A percentile compares a stretch with the other conserved stretches of the same genome.
Evolutionary conservation across 2,329 filamentous ascomycete species (phyloP).

Genomic region (Botrytis galanthina): DNA sequence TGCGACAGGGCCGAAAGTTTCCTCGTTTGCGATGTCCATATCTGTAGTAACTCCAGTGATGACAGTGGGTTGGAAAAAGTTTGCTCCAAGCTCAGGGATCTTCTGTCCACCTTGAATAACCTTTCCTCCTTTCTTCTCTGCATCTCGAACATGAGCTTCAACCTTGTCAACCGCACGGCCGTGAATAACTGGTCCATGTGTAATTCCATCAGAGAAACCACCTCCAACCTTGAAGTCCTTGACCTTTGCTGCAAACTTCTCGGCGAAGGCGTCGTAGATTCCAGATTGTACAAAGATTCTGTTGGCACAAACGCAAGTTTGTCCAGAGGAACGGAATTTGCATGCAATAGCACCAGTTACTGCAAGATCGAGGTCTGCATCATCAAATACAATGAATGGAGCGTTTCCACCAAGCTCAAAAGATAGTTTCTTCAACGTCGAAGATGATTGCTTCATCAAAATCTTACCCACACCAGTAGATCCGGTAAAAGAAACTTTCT

Average conservation of each 20-base stretch:
- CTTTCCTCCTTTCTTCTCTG: conserved; percentile 71
- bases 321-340: conserved; percentile 92
- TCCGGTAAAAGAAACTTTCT: conserved; percentile 93
- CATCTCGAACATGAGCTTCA: conserved; percentile 75
- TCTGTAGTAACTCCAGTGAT: conserved; percentile 80
- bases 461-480: conserved; percentile 67
- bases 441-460: conserved; percentile 85
- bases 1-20: conserved; percentile 94
- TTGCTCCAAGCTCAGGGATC: conserved; percentile 70
- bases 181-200: conserved; percentile 84
- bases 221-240: conserved; percentile 71
- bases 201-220: conserved; percentile 67
- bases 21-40: conserved; percentile 82
- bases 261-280: conserved; percentile 73
- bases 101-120: conserved; percentile 73
- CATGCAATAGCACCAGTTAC: conserved; percentile 78
- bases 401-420: conserved; percentile 94
- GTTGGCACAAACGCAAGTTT: conserved; percentile 93
- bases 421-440: conserved; percentile 76
- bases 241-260: conserved; percentile 69
- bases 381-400: conserved; percentile 95
- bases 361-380: conserved; percentile 82
- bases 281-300: conserved; percentile 75
- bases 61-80: conserved; percentile 90
- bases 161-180: conserved; percentile 78